These are phyloP conservation scores for Flaveria linearis DNA, from an alignment of 129 eudicot genomes.

Conservation along the genomic window DNA sequence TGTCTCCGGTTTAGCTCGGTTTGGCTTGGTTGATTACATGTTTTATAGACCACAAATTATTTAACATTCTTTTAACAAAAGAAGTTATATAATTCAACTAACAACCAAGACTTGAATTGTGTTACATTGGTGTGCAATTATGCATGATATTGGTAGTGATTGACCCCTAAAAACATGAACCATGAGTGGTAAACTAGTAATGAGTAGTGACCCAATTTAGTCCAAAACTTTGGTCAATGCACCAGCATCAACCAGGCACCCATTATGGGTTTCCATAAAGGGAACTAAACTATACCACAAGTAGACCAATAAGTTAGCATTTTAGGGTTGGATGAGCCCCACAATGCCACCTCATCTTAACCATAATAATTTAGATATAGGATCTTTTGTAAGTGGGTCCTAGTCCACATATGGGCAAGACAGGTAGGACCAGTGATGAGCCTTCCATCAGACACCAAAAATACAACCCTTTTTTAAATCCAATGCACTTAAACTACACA, in stretches of 20 bases:
- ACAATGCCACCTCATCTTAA: conserved; percentile 28
- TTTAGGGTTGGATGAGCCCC: conserved; percentile 5
- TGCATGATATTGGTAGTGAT: neutral
- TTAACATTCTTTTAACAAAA: too few relatives aligned
- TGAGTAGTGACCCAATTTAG: neutral
- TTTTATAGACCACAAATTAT: too few relatives aligned
- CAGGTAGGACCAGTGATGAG: conserved; percentile 42
- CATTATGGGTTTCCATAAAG: conserved; percentile 13
- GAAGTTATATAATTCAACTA: too few relatives aligned
- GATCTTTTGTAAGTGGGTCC: conserved; percentile 22
- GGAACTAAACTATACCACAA: conserved; percentile 14
- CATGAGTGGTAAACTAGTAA: too few relatives aligned
- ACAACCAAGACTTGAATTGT: neutral
- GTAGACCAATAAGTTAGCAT: conserved; percentile 21
- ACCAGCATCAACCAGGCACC: conserved; percentile 29
- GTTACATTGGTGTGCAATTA: neutral
- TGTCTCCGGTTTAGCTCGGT: too few relatives aligned
- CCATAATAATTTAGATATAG: neutral
- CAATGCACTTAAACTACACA: conserved; percentile 36
- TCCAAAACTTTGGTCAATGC: conserved; percentile 29
- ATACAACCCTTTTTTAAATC: conserved; percentile 25
- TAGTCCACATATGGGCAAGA: conserved; percentile 26
- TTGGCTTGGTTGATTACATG: too few relatives aligned
- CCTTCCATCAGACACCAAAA: neutral
- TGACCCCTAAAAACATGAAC: neutral